Base-by-base conservation (phyloP, 225 moss, liverwort and hornwort genomes). In the Marchantia polymorpha region DNA sequence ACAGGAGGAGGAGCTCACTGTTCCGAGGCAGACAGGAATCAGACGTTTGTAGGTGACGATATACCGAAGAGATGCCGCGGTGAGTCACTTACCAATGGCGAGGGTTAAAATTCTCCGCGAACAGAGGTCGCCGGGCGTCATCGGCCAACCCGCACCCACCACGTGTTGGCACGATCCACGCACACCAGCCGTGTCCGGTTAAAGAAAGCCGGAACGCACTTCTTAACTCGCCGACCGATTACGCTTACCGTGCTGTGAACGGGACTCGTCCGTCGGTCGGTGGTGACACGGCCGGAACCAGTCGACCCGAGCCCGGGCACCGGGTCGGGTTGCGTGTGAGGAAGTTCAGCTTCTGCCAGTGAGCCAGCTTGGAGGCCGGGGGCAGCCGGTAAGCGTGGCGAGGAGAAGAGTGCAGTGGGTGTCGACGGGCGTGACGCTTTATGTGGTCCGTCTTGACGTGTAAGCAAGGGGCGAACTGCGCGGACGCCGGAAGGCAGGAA, bases 371-470 rank as follows among this genome's bases (percentile, higher is more conserved):
- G 64, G 17, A 23, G 25, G 22, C 23, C 25, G n/a, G 54, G 11
- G 23, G 67, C 27, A 31, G 9, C 27, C 13, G 25, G 31, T 29
- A 31, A 73, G 10, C 14, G 73, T n/a, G 54, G 52, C 52, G 26
- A 16, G 53, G 52, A 73, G 53, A 56, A 19, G 56, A n/a, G 53
- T 26, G 72, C 64, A 72, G 22, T n/a, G 19, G 51, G 72, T 14
- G 26, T 73, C 73, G 73, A 73, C 73, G 73, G 73, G 73, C 54
- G 73, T 73, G 73, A 73, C 73, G 73, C 54, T 73, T 73, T 73
- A 54, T 26, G 53, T 53, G 73, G 14, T 26, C 73, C 53, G 73
- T 73, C 73, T 73, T 73, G 73, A 73, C 73, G 73, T 73, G 73
- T 73, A 73, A 73, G 73, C 53, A 54, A 73, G 22, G 7, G 70